Evolutionary conservation across 345 rosid species (phyloP), one percentile per base, ranked within the genome.

Genomic region (Corymbia maculata): DNA sequence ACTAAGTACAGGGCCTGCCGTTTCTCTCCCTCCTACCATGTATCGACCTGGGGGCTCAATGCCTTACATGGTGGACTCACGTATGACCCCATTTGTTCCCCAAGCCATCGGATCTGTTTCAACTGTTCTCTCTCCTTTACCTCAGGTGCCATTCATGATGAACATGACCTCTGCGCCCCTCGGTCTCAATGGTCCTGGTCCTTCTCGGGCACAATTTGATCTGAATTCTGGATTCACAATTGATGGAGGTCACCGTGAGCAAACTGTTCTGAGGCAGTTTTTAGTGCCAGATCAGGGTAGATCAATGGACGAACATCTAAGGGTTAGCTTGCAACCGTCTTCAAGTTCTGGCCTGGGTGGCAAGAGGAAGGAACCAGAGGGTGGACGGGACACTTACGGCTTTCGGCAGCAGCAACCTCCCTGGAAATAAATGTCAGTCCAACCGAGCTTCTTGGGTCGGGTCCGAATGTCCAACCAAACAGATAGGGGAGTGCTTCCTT

Each of bases 281-380:
- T 90, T 96, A 87, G 88, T 94, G 86, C 94, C 96, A 8, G 91
- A 89, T 89, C 97, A 93, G 88, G 92, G 92, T 47, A 92, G 93
- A 89, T 86, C 92, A 5, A 61, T 91, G 87, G 96, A 95, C 85
- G 98, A 97, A 90, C 95, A 92, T 79, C 82, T 92, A 28, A 92
- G 95, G 91, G 91, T 90, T 84, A 92, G 90, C 88, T 89, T 93
- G 51, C 98, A 94, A 57, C 93, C 95, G 24, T 90, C 96, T 24
- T 93, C 97, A 6, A 92, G 95, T 91, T 93, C 97, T 32, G 94
- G 94, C 79, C 89, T 91, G n/a, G 96, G 95, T 55, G 95, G 90
- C 50, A 98, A 96, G 89, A 93, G 98, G 90, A 97, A 96, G 93
- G 98, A 96, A 90, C 98, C 97, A 0, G 99, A 98, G 80, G 86